Conservation (phyloP, 1,284 basidiomycete genomes). For the Microbotryum intermedium region DNA sequence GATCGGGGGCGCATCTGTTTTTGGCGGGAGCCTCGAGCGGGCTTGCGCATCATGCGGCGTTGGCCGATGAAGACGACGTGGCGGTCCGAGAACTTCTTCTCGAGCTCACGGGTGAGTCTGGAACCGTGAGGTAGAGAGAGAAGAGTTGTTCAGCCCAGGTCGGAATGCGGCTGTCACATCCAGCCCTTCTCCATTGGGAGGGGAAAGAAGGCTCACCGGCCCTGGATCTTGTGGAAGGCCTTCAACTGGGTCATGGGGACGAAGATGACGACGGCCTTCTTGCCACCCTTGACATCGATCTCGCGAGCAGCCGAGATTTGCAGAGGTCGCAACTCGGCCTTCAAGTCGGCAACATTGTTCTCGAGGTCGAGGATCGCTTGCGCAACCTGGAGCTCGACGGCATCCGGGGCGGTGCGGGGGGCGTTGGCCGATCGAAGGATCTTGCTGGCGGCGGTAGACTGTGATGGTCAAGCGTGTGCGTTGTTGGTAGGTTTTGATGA, state of each 20-base stretch:
- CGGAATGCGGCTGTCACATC: too few species aligned
- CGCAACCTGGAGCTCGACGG: constrained; percentile 84
- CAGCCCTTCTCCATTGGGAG: too few species aligned
- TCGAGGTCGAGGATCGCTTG: constrained; percentile 97
- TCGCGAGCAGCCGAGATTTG: constrained; percentile 98
- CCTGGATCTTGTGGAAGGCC: constrained; percentile 98
- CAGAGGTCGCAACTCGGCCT: constrained; percentile 85
- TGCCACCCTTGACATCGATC: constrained; percentile 97
- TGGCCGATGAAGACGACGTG: constrained; percentile 98
- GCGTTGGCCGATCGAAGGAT: constrained; percentile 91
- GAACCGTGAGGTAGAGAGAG: neutral
- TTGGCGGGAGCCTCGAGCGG: constrained; percentile 82
- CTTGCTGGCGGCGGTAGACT: neutral
- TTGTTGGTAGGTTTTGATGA: neutral
- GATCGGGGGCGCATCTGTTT: constrained; percentile 94
- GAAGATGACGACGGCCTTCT: constrained; percentile 98
- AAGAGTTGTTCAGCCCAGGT: constrained; percentile 1
- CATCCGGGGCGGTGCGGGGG: constrained; percentile 76
- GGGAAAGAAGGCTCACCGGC: constrained; percentile 45
- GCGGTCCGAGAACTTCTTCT: constrained; percentile 99
- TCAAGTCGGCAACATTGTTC: constrained; percentile 96
- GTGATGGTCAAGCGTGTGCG: too few species aligned
- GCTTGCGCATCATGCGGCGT: constrained; percentile 96
- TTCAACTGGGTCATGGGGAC: constrained; percentile 96
- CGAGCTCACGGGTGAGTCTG: constrained; percentile 95